phyloP scores from a whole-genome alignment of 495 filamentous ascomycete species.

The Cenococcum geophilum region DNA sequence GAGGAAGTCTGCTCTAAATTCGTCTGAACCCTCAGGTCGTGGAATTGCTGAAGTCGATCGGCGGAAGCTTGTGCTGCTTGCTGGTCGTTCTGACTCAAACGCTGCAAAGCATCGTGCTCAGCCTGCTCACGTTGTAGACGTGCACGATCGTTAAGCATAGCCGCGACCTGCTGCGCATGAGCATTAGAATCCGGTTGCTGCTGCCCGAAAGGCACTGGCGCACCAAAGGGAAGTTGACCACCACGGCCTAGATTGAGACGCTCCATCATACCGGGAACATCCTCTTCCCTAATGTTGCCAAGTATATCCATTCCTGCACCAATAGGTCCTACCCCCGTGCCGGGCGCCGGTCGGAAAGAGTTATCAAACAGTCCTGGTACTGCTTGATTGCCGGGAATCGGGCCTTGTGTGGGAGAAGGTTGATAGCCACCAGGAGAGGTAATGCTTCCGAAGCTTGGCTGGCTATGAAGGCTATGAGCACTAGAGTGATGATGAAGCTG shows the following conservation, averaged over 20 bases:
- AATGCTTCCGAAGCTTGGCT: slow-evolving; percentile 89
- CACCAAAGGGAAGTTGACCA: slow-evolving; percentile 49
- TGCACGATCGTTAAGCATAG: slow-evolving; percentile 56
- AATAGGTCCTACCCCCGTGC: slow-evolving; percentile 46
- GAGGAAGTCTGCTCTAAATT: slow-evolving; percentile 37
- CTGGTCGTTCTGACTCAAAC: slow-evolving; percentile 42
- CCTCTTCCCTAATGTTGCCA: slow-evolving; percentile 50
- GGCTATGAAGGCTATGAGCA: slow-evolving; percentile 89
- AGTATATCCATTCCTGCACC: slow-evolving; percentile 49
- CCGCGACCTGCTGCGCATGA: slow-evolving; percentile 54
- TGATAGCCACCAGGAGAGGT: slow-evolving; percentile 74
- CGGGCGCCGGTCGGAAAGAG: slow-evolving; percentile 44
- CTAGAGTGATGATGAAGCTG: slow-evolving; percentile 87
- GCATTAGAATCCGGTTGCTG: slow-evolving; percentile 47
- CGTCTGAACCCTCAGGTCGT: slow-evolving; percentile 52
- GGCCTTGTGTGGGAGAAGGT: slow-evolving; percentile 65
- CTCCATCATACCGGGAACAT: slow-evolving; percentile 55
- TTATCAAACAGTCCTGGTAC: slow-evolving; percentile 71
- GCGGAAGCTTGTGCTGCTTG: slow-evolving; percentile 44
- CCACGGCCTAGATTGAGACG: slow-evolving; percentile 52
- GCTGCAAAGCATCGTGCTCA: slow-evolving; percentile 49
- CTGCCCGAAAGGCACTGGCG: slow-evolving; percentile 46
- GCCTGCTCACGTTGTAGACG: slow-evolving; percentile 60
- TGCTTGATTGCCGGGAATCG: slow-evolving; percentile 51
- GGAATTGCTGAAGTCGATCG: slow-evolving; percentile 59